Base-by-base conservation (phyloP, 305 asterid genomes). In the Fraxinus latifolia region DNA sequence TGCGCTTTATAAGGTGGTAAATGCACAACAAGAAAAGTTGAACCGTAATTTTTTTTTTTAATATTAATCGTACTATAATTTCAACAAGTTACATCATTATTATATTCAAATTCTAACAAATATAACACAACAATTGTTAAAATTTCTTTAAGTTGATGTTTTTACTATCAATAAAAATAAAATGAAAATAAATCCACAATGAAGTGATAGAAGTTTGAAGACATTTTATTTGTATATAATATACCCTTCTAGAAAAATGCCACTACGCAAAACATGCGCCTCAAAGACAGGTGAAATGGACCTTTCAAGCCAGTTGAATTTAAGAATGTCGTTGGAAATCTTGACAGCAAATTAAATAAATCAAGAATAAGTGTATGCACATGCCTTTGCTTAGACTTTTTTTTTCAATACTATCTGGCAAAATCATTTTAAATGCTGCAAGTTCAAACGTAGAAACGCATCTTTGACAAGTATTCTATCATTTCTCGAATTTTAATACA, bases 181-280 rank as follows among this genome's bases (percentile, higher is more conserved):
- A 5, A 53, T 17, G 25, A n/a, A 53, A 3, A 47, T 47, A 47
- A 47, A 12, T 12, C 58, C 7, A 15, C 7, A 50, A 50, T 17
- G 21, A 53, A 53, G 65, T 17, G 25, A 53, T 53, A 1, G 65
- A 55, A 55, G 65, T 55, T 55, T 55, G 11, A 4, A 55, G 65
- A n/a, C 9, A 17, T 50, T 50, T 50, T 50, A 50, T 15, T 55
- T 55, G 25, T 21, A 23, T 23, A 25, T 23, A 23, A 21, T 29
- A 15, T 9, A 29, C 9, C 33, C 17, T 68, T 68, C 25, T 25
- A 36, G 79, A 68, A 75, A 86, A 75, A 83, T 83, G 85, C 9
- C 84, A 84, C 75, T 76, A 8, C 88, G 73, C 88, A 85, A 76
- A 88, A 87, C 90, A 88, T 83, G 93, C 86, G 84, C 89, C 93